A percentile compares a stretch with the other conserved stretches of the same genome.
phyloP scores from a whole-genome alignment of 1,284 basidiomycete genomes.

The Coniferiporia weirii region DNA sequence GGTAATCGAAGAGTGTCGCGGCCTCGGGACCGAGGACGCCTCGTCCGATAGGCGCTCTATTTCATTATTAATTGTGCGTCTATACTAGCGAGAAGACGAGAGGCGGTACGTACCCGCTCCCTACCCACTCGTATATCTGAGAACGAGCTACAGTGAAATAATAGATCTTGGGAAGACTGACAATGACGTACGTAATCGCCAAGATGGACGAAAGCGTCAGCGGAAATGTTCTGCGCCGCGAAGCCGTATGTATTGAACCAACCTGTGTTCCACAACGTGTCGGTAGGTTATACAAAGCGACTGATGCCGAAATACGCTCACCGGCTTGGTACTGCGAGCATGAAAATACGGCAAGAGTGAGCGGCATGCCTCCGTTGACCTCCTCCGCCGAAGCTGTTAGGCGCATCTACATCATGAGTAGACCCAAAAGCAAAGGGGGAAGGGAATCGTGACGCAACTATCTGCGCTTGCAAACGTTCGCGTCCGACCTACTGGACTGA shows the following conservation, averaged over 20 bases:
- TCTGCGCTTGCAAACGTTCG: conserved; percentile 43
- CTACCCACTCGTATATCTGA: conserved; percentile 46
- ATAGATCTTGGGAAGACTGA: neutral
- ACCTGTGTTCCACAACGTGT: conserved; percentile 33
- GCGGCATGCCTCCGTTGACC: conserved; percentile 52
- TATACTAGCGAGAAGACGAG: neutral
- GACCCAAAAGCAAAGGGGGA: neutral
- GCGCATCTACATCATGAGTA: neutral
- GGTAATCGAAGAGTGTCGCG: conserved; percentile 58
- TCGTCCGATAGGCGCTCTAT: conserved; percentile 43
- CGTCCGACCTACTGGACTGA: conserved; percentile 46
- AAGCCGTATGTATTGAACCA: conserved; percentile 67
- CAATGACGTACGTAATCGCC: conserved; percentile 51
- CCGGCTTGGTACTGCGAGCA: conserved; percentile 53
- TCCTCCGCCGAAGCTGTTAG: conserved; percentile 38
- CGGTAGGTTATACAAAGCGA: neutral
- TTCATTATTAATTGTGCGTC: neutral
- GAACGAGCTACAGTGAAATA: conserved; percentile 18
- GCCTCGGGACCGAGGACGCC: conserved; percentile 48
- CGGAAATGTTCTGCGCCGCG: conserved; percentile 49
- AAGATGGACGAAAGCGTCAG: conserved; percentile 59
- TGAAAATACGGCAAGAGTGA: conserved; percentile 55
- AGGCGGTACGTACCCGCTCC: conserved; percentile 34
- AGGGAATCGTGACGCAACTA: conserved; percentile 28
- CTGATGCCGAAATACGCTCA: conserved; percentile 19